Base-by-base conservation (phyloP, 768 basidiomycete species). In the Kwoniella sp. region DNA sequence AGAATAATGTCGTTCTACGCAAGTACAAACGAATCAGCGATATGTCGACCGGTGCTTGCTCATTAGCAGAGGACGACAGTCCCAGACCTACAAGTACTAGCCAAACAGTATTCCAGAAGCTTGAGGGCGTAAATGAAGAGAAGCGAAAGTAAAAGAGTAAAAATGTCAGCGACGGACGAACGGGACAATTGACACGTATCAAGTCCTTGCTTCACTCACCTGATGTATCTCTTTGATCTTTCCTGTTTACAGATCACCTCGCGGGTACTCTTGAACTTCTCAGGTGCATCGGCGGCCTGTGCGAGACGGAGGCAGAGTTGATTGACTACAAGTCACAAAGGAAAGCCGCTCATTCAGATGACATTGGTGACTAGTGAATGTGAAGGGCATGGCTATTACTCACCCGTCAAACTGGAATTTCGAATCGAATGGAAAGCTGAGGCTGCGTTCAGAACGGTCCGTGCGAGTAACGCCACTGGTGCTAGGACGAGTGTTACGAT, bases 21-120 rank as follows among this genome's bases (percentile, higher is more conserved):
- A 13, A 13, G 13, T 23, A 11, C 13, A 2, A 4, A 30, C 11
- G 11, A 54, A 23, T 31, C 41, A 63, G 20, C 58, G 20, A n/a
- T 20, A 17, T 45, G 5, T 45, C 41, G 15, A 17, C 41, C 9
- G 41, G 20, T 11, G 41, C 41, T 20, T 8, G 3, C 5, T 45
- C 4, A 20, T 8, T 3, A 45, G 8, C 5, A 45, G 20, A 3
- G 3, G 17, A 45, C n/a, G n/a, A 45, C 34, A 37, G 34, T 26
- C 17, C 12, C 3, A 20, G 23, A 57, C 79, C 65, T 22, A 78
- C 79, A 11, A 92, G 77, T 29, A 93, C 85, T 1, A 95, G 83
- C 95, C 95, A 98, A 1, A 95, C 84, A 30, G 86, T 88, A 74
- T 94, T 96, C 83, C 91, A 94, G 78, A 95, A 93, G 57, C 91